Percentiles rank a stretch among this genome's conserved stretches.
phyloP scores from a whole-genome alignment of 176 grass and related monocot species.

The Carex cristatella region DNA sequence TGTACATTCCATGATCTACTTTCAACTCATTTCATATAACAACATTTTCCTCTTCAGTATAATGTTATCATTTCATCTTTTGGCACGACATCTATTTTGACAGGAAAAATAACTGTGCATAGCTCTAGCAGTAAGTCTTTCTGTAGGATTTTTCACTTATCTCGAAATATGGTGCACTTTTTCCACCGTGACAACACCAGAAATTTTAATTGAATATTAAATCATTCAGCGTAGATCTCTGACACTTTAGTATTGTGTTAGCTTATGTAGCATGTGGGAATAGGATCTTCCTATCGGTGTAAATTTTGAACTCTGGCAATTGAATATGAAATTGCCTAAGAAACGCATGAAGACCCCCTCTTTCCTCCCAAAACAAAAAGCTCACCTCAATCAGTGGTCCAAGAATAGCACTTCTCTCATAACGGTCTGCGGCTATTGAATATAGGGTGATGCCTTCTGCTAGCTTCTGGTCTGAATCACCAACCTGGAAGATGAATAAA shows the following conservation, averaged over 20 bases:
- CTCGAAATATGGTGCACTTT: background rate
- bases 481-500: constrained; percentile 50
- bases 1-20: background rate
- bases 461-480: constrained; percentile 89
- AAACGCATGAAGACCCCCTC: background rate
- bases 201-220: background rate
- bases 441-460: constrained; percentile 88
- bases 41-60: background rate
- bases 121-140: background rate
- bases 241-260: background rate
- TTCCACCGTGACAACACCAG: background rate
- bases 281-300: background rate
- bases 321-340: background rate
- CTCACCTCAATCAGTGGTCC: constrained; percentile 80
- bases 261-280: background rate
- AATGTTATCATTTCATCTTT: background rate
- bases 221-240: background rate
- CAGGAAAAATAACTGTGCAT: background rate
- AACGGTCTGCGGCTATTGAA: constrained; percentile 73
- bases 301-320: background rate
- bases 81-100: background rate
- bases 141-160: background rate
- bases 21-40: background rate
- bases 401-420: constrained; percentile 76
- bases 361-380: background rate